phyloP scores from a whole-genome alignment of 306 rosid species.

The Abrus precatorius region DNA sequence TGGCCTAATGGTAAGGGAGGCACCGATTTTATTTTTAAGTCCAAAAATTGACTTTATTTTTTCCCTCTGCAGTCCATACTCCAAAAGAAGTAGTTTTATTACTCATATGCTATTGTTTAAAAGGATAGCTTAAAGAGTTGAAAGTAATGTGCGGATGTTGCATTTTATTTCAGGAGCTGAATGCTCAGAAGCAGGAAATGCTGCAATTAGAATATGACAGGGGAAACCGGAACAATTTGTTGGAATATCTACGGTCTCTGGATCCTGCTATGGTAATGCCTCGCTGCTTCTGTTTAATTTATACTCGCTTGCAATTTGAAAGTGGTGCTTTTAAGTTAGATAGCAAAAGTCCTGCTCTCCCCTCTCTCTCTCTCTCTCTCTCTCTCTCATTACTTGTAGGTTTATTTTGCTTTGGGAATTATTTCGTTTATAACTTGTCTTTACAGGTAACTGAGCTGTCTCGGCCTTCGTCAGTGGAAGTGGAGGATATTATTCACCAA shows the following conservation, averaged over 20 bases:
- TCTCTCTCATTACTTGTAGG: not conserved
- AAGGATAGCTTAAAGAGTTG: constrained; percentile 33
- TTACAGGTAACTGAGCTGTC: constrained; percentile 84
- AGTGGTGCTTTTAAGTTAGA: constrained; percentile 24
- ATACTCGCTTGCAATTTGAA: constrained; percentile 29
- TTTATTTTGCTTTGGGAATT: constrained; percentile 27
- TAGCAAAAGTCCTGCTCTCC: not conserved
- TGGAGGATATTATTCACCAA: constrained; percentile 87
- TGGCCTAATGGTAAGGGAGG: constrained; percentile 27
- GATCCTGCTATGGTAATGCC: constrained; percentile 87
- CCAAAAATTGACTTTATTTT: constrained; percentile 34
- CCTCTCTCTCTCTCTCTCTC: too few species aligned
- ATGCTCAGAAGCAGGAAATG: constrained; percentile 71
- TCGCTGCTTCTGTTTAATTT: constrained; percentile 19
- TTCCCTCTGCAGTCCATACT: not conserved
- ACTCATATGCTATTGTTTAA: constrained; percentile 34
- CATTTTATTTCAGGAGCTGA: constrained; percentile 74
- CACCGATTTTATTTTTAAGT: not conserved
- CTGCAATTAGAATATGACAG: constrained; percentile 67
- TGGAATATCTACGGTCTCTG: constrained; percentile 87
- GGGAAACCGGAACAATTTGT: constrained; percentile 75
- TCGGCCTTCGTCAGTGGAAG: constrained; percentile 84
- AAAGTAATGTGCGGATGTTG: constrained; percentile 36
- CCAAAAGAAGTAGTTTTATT: constrained; percentile 27
- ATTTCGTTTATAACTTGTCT: constrained; percentile 39